These are phyloP conservation scores for Daucus carota DNA, from an alignment of 129 eudicot species.

Conservation along the genomic window DNA sequence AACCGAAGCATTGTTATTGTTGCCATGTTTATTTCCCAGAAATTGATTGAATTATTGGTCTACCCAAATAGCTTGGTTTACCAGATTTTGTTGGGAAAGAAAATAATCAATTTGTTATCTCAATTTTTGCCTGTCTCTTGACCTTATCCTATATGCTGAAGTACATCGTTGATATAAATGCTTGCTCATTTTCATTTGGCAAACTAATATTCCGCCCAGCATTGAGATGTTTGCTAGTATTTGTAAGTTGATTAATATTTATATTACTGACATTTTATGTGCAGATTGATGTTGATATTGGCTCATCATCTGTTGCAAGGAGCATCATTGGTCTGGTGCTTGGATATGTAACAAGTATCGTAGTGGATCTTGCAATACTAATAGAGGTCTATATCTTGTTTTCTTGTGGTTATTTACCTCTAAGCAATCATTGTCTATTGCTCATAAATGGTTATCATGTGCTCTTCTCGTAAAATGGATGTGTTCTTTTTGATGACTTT, in stretches of 20 bases:
- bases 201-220: not conserved
- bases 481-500: not conserved
- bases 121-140: not conserved
- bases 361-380: slow-evolving; percentile 93
- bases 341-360: slow-evolving; percentile 95
- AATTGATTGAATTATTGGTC: not conserved
- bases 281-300: slow-evolving; percentile 99
- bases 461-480: not conserved
- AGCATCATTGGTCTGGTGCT: slow-evolving; percentile 90
- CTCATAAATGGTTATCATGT: not conserved
- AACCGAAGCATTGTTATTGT: not conserved
- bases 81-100: not conserved
- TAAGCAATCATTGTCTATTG: not conserved
- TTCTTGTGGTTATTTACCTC: not conserved
- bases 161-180: not conserved
- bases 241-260: not conserved
- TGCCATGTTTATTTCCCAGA: not conserved
- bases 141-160: not conserved
- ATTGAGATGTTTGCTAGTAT: not conserved
- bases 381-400: slow-evolving; percentile 51
- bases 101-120: not conserved
- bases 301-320: slow-evolving; percentile 95
- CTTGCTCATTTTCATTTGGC: not conserved
- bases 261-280: not conserved
- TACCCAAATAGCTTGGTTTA: not conserved